Evolutionary conservation across 1,284 basidiomycete genomes (phyloP).

Genomic region (Puccinia coronata): DNA sequence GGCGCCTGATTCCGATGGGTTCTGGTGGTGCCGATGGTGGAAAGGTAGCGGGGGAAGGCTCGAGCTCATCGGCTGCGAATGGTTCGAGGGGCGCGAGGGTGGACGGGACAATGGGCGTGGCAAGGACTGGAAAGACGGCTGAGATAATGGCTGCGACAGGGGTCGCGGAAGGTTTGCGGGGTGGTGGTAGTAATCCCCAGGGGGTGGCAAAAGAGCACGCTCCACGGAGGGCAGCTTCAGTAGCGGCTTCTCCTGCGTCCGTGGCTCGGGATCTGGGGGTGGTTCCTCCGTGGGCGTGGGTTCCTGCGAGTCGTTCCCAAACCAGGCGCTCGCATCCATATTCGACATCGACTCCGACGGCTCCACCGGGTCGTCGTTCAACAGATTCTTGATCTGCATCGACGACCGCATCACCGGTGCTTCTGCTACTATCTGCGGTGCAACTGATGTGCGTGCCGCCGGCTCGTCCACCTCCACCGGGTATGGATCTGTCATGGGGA

Average conservation of each 20-base stretch:
- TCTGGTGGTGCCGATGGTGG: slow-evolving; percentile 1
- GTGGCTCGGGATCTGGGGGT: not conserved
- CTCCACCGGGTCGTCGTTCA: slow-evolving; percentile 48
- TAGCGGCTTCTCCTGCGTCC: not conserved
- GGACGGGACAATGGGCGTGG: slow-evolving; percentile 29
- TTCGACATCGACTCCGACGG: slow-evolving; percentile 12
- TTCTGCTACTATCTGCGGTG: not conserved
- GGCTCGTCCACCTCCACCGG: not conserved
- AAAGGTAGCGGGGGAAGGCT: slow-evolving; percentile 10
- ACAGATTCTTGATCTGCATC: slow-evolving; percentile 48
- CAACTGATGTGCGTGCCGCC: not conserved
- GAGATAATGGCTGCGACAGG: slow-evolving; percentile 14
- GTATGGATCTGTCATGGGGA: not conserved
- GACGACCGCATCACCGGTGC: slow-evolving; percentile 28
- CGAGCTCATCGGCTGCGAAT: not conserved
- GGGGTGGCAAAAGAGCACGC: not conserved
- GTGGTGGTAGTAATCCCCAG: not conserved
- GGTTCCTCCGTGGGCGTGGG: not conserved
- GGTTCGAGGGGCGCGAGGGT: slow-evolving; percentile 13
- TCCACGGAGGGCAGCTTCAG: not conserved
- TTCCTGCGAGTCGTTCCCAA: slow-evolving; percentile 14
- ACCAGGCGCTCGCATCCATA: slow-evolving; percentile 45
- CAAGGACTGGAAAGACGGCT: slow-evolving; percentile 9
- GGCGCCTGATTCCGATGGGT: not conserved
- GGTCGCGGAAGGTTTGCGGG: slow-evolving; percentile 8